Percentiles rank a stretch among this genome's conserved stretches.
Conservation (phyloP, 192 early-diverging fungal genomes). For the Linnemannia exigua region DNA sequence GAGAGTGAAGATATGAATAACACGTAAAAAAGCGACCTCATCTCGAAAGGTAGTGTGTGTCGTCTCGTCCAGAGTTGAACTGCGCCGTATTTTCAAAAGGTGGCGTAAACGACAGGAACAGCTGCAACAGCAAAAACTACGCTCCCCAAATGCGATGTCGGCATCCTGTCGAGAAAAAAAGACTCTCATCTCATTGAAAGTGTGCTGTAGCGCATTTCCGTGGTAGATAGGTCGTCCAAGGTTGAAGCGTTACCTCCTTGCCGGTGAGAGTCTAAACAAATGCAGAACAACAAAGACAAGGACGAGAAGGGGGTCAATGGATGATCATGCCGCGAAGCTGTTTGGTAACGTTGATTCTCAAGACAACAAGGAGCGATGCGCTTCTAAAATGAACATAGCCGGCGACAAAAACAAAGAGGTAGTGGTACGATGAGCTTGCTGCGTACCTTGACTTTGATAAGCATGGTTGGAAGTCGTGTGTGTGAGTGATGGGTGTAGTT, state of each 20-base stretch:
- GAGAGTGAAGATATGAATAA: background rate
- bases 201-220: background rate
- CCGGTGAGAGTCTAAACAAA: slow-evolving; percentile 83
- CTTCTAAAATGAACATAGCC: too few relatives aligned
- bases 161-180: background rate
- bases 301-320: background rate
- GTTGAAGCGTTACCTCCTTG: slow-evolving; percentile 74
- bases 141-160: background rate
- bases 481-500: background rate
- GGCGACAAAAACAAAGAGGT: background rate
- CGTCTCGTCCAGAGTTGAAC: background rate
- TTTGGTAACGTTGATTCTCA: background rate
- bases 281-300: slow-evolving; percentile 1
- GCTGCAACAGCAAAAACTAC: background rate
- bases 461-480: slow-evolving; percentile 60
- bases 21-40: background rate
- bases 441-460: slow-evolving; percentile 84
- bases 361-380: too few relatives aligned
- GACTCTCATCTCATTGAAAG: background rate
- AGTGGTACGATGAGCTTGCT: background rate
- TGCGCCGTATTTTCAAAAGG: background rate
- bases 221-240: background rate
- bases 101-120: background rate
- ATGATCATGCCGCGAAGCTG: background rate
- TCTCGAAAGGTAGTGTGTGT: background rate